A percentile compares a stretch with the other conserved stretches of the same genome.
These are phyloP conservation scores for Simplicillium sp. DNA, from an alignment of 2,329 filamentous ascomycete species.

Conservation along the genomic window DNA sequence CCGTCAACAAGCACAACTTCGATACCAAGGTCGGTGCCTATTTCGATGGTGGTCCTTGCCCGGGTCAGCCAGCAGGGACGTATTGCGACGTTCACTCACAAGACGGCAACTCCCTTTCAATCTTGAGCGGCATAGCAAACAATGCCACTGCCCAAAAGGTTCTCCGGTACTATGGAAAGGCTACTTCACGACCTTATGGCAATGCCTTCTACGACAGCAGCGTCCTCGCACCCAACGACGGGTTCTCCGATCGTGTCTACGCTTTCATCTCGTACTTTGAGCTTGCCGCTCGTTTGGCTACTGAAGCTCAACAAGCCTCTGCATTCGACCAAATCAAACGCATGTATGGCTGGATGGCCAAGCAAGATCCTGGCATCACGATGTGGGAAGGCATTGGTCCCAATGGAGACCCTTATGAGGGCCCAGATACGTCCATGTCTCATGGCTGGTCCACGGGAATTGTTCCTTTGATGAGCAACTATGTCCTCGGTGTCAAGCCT, in stretches of 20 bases:
- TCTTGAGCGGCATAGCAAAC: slow-evolving; percentile 25
- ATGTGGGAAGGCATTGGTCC: slow-evolving; percentile 42
- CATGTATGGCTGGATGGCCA: slow-evolving; percentile 40
- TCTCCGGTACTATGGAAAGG: slow-evolving; percentile 27
- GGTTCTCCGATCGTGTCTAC: slow-evolving; percentile 36
- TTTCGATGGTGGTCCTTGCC: slow-evolving; percentile 27
- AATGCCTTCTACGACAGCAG: slow-evolving; percentile 43
- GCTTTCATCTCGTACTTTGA: slow-evolving; percentile 45
- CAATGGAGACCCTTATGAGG: slow-evolving; percentile 32
- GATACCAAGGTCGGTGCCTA: slow-evolving; percentile 32
- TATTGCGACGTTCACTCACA: slow-evolving; percentile 32
- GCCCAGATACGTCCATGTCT: slow-evolving; percentile 35
- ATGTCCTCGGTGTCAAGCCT: slow-evolving; percentile 36
- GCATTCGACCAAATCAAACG: slow-evolving; percentile 35
- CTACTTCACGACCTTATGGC: slow-evolving; percentile 30
- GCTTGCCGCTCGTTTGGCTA: slow-evolving; percentile 35
- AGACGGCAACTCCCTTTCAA: slow-evolving; percentile 39
- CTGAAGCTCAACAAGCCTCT: slow-evolving; percentile 16
- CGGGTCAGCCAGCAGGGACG: slow-evolving; percentile 11
- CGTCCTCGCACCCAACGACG: slow-evolving; percentile 16
- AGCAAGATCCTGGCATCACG: slow-evolving; percentile 34
- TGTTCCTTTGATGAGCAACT: slow-evolving; percentile 33
- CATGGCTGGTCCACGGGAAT: slow-evolving; percentile 44
- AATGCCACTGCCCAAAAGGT: slow-evolving; percentile 21
- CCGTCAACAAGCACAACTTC: slow-evolving; percentile 29